phyloP scores from a whole-genome alignment of 2,329 filamentous ascomycete genomes.

The Dryadomyces quercivorus region DNA sequence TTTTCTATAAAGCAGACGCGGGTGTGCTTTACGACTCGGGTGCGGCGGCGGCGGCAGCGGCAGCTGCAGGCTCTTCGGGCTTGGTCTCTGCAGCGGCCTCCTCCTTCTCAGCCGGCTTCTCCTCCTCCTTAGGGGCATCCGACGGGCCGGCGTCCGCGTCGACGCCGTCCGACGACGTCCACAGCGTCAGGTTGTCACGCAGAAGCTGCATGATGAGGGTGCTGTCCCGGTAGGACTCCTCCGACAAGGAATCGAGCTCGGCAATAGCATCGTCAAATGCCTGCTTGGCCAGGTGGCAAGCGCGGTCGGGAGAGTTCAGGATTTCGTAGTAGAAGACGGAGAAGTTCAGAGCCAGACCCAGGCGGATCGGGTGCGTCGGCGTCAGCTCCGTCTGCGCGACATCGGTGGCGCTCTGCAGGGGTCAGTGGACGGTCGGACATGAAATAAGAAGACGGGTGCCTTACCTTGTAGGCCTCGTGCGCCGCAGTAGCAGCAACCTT shows the following conservation, averaged over 20 bases:
- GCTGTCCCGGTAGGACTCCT: conserved; percentile 99
- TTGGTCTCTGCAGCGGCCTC: conserved; percentile 35
- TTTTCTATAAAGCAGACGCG: neutral
- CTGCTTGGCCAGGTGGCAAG: conserved; percentile 94
- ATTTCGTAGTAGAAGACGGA: conserved; percentile 99
- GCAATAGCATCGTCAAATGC: conserved; percentile 93
- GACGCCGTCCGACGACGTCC: conserved; percentile 85
- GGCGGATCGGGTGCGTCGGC: conserved; percentile 85
- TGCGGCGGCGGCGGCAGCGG: conserved; percentile 28
- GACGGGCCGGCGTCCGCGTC: conserved; percentile 55
- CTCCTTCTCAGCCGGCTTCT: conserved; percentile 6
- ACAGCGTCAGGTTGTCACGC: conserved; percentile 93
- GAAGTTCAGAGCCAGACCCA: conserved; percentile 88
- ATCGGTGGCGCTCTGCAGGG: conserved; percentile 87
- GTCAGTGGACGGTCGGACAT: conserved; percentile 71
- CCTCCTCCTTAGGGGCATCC: conserved; percentile 45
- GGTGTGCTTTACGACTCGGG: conserved; percentile 38
- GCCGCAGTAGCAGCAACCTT: conserved; percentile 90
- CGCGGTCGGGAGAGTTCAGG: conserved; percentile 94
- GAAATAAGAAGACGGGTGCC: conserved; percentile 84
- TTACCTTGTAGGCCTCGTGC: conserved; percentile 95
- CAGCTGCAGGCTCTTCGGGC: conserved; percentile 18
- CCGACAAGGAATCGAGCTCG: conserved; percentile 93
- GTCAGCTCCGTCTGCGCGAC: conserved; percentile 81
- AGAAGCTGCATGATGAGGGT: conserved; percentile 98